Base-by-base conservation (phyloP, 164 flowering plant genomes). In the Magnolia officinalis region DNA sequence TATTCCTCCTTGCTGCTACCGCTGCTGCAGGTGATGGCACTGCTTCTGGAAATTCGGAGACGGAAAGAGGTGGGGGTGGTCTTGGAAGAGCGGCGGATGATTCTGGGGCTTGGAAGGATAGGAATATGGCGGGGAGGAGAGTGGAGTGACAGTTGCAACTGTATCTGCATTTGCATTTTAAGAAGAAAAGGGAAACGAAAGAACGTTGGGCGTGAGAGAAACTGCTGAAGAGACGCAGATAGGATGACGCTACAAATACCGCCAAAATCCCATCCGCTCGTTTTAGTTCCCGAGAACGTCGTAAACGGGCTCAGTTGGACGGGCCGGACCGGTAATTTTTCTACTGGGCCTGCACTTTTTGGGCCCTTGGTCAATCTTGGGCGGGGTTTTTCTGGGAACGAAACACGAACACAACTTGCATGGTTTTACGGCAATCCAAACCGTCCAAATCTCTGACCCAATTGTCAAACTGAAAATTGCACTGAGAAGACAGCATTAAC, bases 61-160 rank as follows among this genome's bases (percentile, higher is more conserved):
- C 66, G 70, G 66, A 45, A 66, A 67, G 58, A 50, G 50, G 68
- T 20, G 29, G 50, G 49, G 72, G 37, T 21, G 26, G 16, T 52
- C 1, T 23, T 51, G 31, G 59, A 67, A 11, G 76, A 67, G 1
- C 45, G 78, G 4, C 26, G 74, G 24, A 26, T 51, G 19, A 7
- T 31, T 2, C 61, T 16, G 18, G 72, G 16, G 2, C 20, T 13
- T 67, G 77, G 29, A 20, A 71, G 16, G 19, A 63, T 10, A 13
- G 72, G 19, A 8, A 51, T 76, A 65, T 76, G 75, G 63, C 66
- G 73, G 64, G 63, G 37, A 2, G 82, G 77, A 52, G 77, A 63
- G 14, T 79, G 75, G 4, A 80, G 80, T 63, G 73, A 72, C 26
- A 76, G 20, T 63, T 82, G 86, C 70, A 78, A 29, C 58, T 72